Percentiles rank a stretch among this genome's conserved stretches.
Conservation (phyloP, 306 rosid species). For the Rubus parviflorus region DNA sequence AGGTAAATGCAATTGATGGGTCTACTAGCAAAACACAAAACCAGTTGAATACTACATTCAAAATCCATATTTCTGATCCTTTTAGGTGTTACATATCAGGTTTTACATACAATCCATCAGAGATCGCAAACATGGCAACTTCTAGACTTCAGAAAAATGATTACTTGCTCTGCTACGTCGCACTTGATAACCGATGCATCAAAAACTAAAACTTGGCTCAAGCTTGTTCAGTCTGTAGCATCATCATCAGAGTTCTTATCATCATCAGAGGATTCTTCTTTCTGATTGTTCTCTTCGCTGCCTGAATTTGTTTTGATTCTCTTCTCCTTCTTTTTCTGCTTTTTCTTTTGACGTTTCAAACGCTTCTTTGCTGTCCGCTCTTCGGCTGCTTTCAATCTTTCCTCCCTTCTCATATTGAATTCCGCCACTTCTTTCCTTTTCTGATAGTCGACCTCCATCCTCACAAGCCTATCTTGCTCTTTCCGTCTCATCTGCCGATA, state of each 20-base stretch:
- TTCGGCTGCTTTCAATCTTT: slow-evolving; percentile 79
- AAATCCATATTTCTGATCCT: not conserved
- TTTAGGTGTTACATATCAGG: not conserved
- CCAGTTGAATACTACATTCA: not conserved
- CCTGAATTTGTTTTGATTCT: slow-evolving; percentile 46
- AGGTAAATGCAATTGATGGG: not conserved
- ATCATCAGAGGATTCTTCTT: slow-evolving; percentile 60
- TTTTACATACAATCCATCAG: not conserved
- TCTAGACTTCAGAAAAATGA: slow-evolving; percentile 6
- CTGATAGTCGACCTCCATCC: slow-evolving; percentile 90
- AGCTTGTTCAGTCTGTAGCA: slow-evolving; percentile 35
- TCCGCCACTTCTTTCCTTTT: slow-evolving; percentile 75
- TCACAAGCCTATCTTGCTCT: slow-evolving; percentile 91
- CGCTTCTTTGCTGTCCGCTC: slow-evolving; percentile 87
- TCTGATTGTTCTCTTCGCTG: slow-evolving; percentile 47
- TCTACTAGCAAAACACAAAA: not conserved
- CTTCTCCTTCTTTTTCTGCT: slow-evolving; percentile 73
- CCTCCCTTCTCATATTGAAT: slow-evolving; percentile 79
- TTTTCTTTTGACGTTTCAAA: slow-evolving; percentile 83
- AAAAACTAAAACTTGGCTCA: not conserved
- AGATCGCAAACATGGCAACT: not conserved
- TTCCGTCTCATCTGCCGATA: slow-evolving; percentile 95
- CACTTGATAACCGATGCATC: not conserved
- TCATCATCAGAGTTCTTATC: slow-evolving; percentile 56
- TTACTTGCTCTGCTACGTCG: not conserved